Evolutionary conservation across 2,329 filamentous ascomycete genomes (phyloP).

Genomic region (Ramichloridium luteum): DNA sequence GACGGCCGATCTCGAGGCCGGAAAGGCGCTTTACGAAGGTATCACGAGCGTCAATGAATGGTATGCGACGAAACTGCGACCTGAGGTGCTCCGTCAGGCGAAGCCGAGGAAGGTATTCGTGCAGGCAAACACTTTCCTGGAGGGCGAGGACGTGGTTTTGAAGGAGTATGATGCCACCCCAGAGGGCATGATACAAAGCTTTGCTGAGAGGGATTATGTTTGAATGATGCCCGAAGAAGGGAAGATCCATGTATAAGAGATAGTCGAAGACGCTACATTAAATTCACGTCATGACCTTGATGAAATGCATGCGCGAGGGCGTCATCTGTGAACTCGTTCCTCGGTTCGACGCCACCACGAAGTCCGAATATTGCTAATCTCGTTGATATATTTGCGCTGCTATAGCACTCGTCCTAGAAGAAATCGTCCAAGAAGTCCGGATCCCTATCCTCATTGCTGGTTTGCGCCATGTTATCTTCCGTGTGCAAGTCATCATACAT

Average conservation of each 20-base stretch:
- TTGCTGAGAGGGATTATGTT: slow-evolving; percentile 27
- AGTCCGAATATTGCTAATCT: too few relatives aligned
- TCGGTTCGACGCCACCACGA: too few relatives aligned
- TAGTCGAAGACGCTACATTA: too few relatives aligned
- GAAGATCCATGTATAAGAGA: too few relatives aligned
- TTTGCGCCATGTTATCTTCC: slow-evolving; percentile 63
- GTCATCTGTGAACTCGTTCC: too few relatives aligned
- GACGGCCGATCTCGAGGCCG: slow-evolving; percentile 69
- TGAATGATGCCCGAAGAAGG: too few relatives aligned
- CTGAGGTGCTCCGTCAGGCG: slow-evolving; percentile 63
- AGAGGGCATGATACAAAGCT: slow-evolving; percentile 75
- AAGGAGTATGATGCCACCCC: slow-evolving; percentile 77
- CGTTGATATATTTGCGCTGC: too few relatives aligned
- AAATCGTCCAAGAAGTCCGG: slow-evolving; percentile 82
- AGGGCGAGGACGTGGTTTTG: slow-evolving; percentile 55
- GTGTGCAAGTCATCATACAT: slow-evolving; percentile 88
- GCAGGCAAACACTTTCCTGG: slow-evolving; percentile 73
- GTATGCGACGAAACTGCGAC: slow-evolving; percentile 69
- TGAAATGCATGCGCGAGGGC: too few relatives aligned
- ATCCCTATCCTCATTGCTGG: slow-evolving; percentile 75
- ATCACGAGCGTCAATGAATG: slow-evolving; percentile 79
- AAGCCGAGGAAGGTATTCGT: slow-evolving; percentile 86
- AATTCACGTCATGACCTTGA: too few relatives aligned
- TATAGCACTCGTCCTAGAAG: slow-evolving; percentile 54
- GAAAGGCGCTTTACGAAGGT: slow-evolving; percentile 66